Evolutionary conservation across 1,284 basidiomycete species (phyloP), one percentile per base, ranked within the genome.

Genomic region (Malassezia yamatoensis): DNA sequence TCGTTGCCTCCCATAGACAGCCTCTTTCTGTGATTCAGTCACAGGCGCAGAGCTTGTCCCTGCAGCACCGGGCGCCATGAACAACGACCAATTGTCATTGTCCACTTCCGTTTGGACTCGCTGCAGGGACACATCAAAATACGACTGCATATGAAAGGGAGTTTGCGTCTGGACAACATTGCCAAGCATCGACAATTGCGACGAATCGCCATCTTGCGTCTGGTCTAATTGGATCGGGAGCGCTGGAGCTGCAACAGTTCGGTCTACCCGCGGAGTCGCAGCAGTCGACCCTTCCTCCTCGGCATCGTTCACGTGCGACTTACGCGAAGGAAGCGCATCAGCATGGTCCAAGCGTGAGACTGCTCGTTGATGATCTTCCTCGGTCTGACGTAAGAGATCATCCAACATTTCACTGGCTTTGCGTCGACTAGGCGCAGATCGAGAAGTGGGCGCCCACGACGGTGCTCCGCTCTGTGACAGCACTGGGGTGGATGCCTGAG

Each of bases 111-210:
- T 39, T 16, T 49, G 53, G 15, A 55, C 45, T 18, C 53, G 53
- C 48, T 55, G 53, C 40, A 55, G 48, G 32, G 53, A 55, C 18
- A 38, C 33, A 33, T 50, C 53, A 50, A 55, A 55, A 37, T 55
- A 55, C 35, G 38, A 24, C 20, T 50, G 48, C 35, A 55, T 45
- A 12, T 45, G 20, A 40, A 50, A 55, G 15, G 24, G 8, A 3
- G 35, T 35, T 12, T 37, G 24, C 16, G 15, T 5, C 10, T 42
- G 48, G 9, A 41, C 42, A 21, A 50, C 53, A 2, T 32, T 29
- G 18, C 53, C 53, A 6, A 55, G 48, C 53, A 55, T 55, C 40
- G 48, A 54, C 18, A 54, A 45, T 15, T 48, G 53, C 53, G 53
- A 54, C 13, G 20, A 16, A 20, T 54, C 40, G 32, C 36, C 42